Conservation (phyloP, 495 filamentous ascomycete species). For the Lepidopterella palustris region DNA sequence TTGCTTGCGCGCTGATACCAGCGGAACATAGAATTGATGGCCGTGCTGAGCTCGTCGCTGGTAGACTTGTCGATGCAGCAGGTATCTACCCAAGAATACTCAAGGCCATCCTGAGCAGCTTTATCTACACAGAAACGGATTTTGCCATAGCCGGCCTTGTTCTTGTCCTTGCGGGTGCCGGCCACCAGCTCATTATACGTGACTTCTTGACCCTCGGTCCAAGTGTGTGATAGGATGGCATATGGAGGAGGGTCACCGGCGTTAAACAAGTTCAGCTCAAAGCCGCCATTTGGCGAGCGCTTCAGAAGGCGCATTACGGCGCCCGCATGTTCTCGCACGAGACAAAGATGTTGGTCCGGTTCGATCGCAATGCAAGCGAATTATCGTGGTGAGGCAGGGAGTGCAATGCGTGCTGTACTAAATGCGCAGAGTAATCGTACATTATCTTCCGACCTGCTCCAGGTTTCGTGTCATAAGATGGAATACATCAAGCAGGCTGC, state of each 20-base stretch:
- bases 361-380: not conserved
- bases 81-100: conserved; percentile 5
- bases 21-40: too few species aligned
- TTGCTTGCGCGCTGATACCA: too few species aligned
- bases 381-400: not conserved
- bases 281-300: not conserved
- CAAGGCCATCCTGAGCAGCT: not conserved
- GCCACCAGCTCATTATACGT: not conserved
- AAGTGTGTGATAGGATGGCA: not conserved
- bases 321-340: not conserved
- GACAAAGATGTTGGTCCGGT: not conserved
- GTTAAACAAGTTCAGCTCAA: not conserved
- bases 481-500: not conserved
- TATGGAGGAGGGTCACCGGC: not conserved
- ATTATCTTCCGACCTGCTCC: not conserved
- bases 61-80: too few species aligned
- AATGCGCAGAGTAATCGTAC: not conserved
- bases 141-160: not conserved
- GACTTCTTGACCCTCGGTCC: not conserved
- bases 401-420: too few species aligned
- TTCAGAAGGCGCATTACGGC: conserved; percentile 4
- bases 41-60: too few species aligned
- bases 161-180: not conserved
- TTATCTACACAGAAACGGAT: not conserved
- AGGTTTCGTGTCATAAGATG: not conserved